These are phyloP conservation scores for Rhynchosporium agropyri DNA, from an alignment of 2,329 filamentous ascomycete genomes.

Conservation along the genomic window DNA sequence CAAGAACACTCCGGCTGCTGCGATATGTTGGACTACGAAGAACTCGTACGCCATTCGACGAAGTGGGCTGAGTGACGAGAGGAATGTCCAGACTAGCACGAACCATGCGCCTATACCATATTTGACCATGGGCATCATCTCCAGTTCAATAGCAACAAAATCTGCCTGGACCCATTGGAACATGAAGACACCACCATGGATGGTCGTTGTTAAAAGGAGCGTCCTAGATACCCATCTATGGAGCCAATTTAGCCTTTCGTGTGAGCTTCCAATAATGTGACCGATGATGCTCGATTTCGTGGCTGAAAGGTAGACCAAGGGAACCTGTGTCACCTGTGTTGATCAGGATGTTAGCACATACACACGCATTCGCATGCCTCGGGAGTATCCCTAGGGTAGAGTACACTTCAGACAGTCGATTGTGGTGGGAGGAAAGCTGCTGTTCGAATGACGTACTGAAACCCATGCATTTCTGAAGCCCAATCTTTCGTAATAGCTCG, in stretches of 20 bases:
- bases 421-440: no score
- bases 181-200: slow-evolving; percentile 73
- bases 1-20: slow-evolving; percentile 62
- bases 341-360: no score
- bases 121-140: slow-evolving; percentile 64
- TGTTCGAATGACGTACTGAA: slow-evolving; percentile 40
- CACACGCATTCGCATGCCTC: no score
- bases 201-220: slow-evolving; percentile 67
- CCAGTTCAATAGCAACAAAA: slow-evolving; percentile 60
- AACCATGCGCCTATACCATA: slow-evolving; percentile 70
- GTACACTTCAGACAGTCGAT: no score
- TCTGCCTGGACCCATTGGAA: slow-evolving; percentile 62
- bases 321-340: slow-evolving; percentile 57
- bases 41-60: slow-evolving; percentile 69
- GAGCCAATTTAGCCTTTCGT: slow-evolving; percentile 73
- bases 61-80: slow-evolving; percentile 65
- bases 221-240: slow-evolving; percentile 73
- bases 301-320: slow-evolving; percentile 63
- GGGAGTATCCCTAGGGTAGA: no score
- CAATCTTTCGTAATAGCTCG: slow-evolving; percentile 64
- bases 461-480: slow-evolving; percentile 71
- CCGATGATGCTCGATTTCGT: slow-evolving; percentile 63
- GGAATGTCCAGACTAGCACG: slow-evolving; percentile 65
- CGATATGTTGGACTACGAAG: slow-evolving; percentile 69
- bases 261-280: slow-evolving; percentile 61